Percentiles rank a stretch among this genome's conserved stretches.
Conservation (phyloP, 192 early-diverging fungal species). For the Geranomyces variabilis region DNA sequence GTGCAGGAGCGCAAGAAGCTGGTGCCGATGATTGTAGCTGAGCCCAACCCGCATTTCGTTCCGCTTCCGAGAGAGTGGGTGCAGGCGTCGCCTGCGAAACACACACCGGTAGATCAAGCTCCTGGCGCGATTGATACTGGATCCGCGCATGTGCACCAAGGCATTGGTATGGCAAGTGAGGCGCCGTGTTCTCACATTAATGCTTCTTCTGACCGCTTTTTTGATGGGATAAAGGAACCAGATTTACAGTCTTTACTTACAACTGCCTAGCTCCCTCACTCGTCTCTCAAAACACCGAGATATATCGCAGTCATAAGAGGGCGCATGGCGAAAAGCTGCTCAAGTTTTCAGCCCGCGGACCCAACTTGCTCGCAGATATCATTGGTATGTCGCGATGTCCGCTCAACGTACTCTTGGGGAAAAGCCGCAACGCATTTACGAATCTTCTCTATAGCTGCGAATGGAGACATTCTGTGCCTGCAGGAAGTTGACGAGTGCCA, state of each 20-base stretch:
- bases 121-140: too few species aligned
- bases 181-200: too few species aligned
- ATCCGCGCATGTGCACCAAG: too few species aligned
- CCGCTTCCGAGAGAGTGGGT: neutral
- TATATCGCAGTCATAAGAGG: neutral
- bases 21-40: neutral
- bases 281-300: neutral
- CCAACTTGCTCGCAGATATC: conserved; percentile 27
- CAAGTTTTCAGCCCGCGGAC: conserved; percentile 10
- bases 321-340: conserved; percentile 16
- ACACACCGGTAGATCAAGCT: neutral
- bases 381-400: neutral
- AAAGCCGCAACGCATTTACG: neutral
- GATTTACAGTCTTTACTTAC: conserved; percentile 24
- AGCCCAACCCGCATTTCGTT: neutral
- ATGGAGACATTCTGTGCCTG: conserved; percentile 30
- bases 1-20: neutral
- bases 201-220: too few species aligned
- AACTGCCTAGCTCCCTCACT: conserved; percentile 30
- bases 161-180: too few species aligned
- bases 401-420: neutral
- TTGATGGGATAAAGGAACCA: neutral
- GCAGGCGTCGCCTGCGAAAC: neutral
- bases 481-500: conserved; percentile 30
- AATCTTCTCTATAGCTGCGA: conserved; percentile 1